Conservation (phyloP, 2,329 filamentous ascomycete species). For the Calonectria multiphialidica region DNA sequence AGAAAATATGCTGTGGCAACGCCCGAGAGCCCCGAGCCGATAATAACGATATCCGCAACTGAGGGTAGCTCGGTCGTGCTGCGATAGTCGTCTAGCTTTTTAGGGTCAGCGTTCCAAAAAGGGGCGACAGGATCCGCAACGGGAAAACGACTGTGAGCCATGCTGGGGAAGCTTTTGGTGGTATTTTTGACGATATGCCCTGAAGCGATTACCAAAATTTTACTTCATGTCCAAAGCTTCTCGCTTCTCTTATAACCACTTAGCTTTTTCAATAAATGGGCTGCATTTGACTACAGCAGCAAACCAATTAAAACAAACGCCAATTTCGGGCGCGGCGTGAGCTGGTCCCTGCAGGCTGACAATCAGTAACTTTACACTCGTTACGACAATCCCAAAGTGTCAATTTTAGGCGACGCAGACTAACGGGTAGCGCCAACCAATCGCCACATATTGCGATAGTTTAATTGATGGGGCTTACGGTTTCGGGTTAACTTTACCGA, state of each 20-base stretch:
- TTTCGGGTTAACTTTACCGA: neutral
- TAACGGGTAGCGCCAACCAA: neutral
- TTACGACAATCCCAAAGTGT: neutral
- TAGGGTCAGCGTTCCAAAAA: conserved; percentile 21
- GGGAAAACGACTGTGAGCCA: neutral
- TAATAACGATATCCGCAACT: conserved; percentile 57
- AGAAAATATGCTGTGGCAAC: conserved; percentile 57
- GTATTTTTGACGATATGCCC: neutral
- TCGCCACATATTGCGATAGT: neutral
- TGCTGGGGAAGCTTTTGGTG: neutral
- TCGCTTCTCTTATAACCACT: too few species aligned
- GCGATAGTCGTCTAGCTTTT: conserved; percentile 14
- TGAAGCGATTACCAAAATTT: neutral
- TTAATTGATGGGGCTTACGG: neutral
- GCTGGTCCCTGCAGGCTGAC: too few species aligned
- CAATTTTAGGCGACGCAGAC: neutral
- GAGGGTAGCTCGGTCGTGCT: conserved; percentile 46
- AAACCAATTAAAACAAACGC: too few species aligned
- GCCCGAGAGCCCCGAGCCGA: conserved; percentile 46
- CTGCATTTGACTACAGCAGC: too few species aligned
- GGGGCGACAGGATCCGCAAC: conserved; percentile 21
- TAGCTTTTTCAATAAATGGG: too few species aligned
- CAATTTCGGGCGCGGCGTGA: too few species aligned
- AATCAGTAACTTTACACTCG: neutral
- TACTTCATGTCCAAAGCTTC: too few species aligned